Conservation (phyloP, 192 early-diverging fungal species). For the Dissophora ornata region DNA sequence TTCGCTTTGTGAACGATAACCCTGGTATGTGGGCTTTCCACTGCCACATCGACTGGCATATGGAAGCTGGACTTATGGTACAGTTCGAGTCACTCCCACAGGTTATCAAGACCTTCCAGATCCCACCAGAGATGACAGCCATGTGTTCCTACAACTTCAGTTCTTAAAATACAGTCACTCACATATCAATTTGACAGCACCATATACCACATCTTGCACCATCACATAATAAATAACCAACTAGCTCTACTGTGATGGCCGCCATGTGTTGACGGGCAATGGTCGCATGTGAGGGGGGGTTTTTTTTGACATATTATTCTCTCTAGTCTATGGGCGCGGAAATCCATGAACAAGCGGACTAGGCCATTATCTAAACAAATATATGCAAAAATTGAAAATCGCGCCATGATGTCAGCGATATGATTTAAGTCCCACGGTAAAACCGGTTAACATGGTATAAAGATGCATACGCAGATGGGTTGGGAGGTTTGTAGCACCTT, state of each 20-base stretch:
- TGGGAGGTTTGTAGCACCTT: conserved; percentile 13
- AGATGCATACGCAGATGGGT: conserved; percentile 37
- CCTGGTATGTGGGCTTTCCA: conserved; percentile 58
- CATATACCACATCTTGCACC: background rate
- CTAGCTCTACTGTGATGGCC: too few relatives aligned
- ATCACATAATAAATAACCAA: too few relatives aligned
- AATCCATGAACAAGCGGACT: too few relatives aligned
- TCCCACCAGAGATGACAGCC: conserved; percentile 32
- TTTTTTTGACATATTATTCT: too few relatives aligned
- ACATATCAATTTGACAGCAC: too few relatives aligned
- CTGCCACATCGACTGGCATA: conserved; percentile 63
- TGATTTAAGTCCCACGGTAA: too few relatives aligned
- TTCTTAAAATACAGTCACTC: background rate
- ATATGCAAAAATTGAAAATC: background rate
- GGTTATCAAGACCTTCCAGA: conserved; percentile 23
- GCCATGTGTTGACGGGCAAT: too few relatives aligned
- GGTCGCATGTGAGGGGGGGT: too few relatives aligned
- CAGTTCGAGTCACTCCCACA: conserved; percentile 46
- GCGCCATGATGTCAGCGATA: too few relatives aligned
- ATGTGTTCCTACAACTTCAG: conserved; percentile 20
- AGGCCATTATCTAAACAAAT: conserved; percentile 2
- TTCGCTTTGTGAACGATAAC: conserved; percentile 51
- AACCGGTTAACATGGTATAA: too few relatives aligned
- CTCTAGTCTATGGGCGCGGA: too few relatives aligned
- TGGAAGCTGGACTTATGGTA: conserved; percentile 53